These are phyloP conservation scores for Saccharomyces pastorianus DNA, from an alignment of 1,139 yeast genomes.

Conservation along the genomic window DNA sequence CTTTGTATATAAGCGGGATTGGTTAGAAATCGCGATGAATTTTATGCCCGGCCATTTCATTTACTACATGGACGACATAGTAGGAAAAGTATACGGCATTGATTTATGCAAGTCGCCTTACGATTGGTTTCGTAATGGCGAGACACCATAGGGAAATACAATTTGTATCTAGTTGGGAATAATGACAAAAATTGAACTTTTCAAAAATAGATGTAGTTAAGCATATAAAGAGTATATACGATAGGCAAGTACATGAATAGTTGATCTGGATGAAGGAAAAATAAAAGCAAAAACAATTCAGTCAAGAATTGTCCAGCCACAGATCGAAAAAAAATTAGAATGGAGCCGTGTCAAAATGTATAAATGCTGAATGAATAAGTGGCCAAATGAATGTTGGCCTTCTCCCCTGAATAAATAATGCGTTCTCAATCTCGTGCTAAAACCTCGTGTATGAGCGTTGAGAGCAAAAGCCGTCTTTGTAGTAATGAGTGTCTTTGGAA, in stretches of 20 bases:
- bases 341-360: background rate
- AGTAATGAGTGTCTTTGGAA: conserved; percentile 8
- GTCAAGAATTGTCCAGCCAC: background rate
- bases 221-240: background rate
- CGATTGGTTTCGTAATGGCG: conserved; percentile 16
- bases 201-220: background rate
- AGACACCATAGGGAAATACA: background rate
- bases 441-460: conserved; percentile 5
- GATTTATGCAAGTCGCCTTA: conserved; percentile 26
- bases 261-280: background rate
- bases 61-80: conserved; percentile 24
- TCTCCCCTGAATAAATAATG: conserved; percentile 1
- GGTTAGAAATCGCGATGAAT: conserved; percentile 20
- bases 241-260: background rate
- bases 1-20: conserved; percentile 13
- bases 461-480: conserved; percentile 7
- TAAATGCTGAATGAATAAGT: background rate
- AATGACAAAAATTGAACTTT: background rate
- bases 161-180: background rate
- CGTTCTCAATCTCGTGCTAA: conserved; percentile 6
- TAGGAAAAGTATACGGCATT: conserved; percentile 20
- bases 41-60: conserved; percentile 28
- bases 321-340: background rate
- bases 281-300: background rate
- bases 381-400: background rate